Evolutionary conservation across 441 rosid genomes (phyloP).

Genomic region (Manihot esculenta): DNA sequence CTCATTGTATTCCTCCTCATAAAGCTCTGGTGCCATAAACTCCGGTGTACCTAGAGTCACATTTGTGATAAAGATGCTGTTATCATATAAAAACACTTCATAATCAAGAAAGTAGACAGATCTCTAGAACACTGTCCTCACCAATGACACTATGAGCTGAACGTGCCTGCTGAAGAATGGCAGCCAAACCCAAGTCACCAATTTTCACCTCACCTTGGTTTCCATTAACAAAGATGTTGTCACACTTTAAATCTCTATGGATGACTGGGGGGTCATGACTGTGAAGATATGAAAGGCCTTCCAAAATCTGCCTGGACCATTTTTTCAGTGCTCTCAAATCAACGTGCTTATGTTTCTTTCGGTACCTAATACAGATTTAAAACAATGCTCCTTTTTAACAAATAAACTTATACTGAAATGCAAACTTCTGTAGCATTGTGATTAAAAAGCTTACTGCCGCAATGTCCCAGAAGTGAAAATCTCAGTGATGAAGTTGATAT

Average conservation of each 20-base stretch:
- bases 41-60: constrained; percentile 59
- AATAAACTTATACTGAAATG: not conserved
- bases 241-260: constrained; percentile 81
- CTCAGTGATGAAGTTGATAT: constrained; percentile 82
- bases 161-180: constrained; percentile 71
- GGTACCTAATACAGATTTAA: constrained; percentile 38
- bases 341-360: constrained; percentile 72
- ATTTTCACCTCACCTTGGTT: constrained; percentile 83
- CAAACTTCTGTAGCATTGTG: not conserved
- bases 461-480: constrained; percentile 76
- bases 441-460: constrained; percentile 48
- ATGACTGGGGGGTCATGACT: constrained; percentile 67
- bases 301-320: constrained; percentile 77
- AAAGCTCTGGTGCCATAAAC: constrained; percentile 94
- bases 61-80: no score
- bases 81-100: not conserved
- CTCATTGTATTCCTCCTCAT: constrained; percentile 84
- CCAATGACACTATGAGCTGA: constrained; percentile 71
- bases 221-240: constrained; percentile 80
- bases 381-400: not conserved
- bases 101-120: not conserved
- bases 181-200: constrained; percentile 85
- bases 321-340: constrained; percentile 77
- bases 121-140: constrained; percentile 16
- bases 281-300: constrained; percentile 67